Conservation (phyloP, 148 eudicot genomes). For the Fallopia convolvulus region DNA sequence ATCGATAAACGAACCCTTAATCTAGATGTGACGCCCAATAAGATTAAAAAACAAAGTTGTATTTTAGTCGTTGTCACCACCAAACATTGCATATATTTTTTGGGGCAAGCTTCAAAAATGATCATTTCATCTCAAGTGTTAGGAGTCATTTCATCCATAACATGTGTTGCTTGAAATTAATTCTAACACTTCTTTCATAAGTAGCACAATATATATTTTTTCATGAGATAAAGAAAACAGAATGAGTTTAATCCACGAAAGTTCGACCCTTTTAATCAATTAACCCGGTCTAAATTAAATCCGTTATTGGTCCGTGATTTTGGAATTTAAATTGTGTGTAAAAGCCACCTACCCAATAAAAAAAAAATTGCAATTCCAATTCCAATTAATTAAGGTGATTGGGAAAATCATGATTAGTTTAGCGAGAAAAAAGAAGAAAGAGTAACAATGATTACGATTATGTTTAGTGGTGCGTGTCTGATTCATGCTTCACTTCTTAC, state of each 20-base stretch:
- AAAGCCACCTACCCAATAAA: background rate
- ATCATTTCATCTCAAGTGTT: background rate
- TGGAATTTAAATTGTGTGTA: too few relatives aligned
- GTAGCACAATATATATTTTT: background rate
- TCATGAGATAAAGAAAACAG: too few relatives aligned
- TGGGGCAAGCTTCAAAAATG: background rate
- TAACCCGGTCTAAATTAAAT: too few relatives aligned
- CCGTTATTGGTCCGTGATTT: too few relatives aligned
- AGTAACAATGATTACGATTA: background rate
- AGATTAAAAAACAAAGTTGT: background rate
- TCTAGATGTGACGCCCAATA: background rate
- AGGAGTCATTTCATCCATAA: background rate
- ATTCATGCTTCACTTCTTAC: background rate
- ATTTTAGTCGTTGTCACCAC: background rate
- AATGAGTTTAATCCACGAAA: background rate
- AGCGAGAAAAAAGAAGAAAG: too few relatives aligned
- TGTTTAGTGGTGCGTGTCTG: background rate
- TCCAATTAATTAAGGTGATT: background rate
- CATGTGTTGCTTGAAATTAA: background rate
- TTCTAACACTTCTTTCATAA: background rate
- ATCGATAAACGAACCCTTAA: too few relatives aligned
- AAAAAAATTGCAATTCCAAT: background rate
- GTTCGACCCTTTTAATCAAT: too few relatives aligned
- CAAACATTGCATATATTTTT: background rate
- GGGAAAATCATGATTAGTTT: background rate